Percentiles rank a stretch among this genome's conserved stretches.
Conservation (phyloP, 2,329 filamentous ascomycete species). For the Ophiosphaerella korrae region DNA sequence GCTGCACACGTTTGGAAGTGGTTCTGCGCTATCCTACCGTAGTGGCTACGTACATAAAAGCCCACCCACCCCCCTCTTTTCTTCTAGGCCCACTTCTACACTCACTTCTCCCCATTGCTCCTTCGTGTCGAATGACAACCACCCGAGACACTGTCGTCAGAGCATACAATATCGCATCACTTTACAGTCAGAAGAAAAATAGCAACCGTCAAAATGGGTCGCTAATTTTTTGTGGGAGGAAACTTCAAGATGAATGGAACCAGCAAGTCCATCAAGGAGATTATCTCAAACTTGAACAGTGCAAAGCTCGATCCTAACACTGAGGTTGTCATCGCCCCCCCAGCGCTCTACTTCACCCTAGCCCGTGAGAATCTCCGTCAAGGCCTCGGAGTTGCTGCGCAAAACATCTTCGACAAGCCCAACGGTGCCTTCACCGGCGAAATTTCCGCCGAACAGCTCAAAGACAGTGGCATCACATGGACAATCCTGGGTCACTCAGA, state of each 20-base stretch:
- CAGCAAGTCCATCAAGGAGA: constrained; percentile 84
- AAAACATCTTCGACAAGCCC: constrained; percentile 98
- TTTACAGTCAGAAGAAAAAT: neutral
- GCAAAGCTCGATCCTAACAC: constrained; percentile 77
- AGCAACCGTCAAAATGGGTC: constrained; percentile 72
- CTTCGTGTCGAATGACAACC: no score
- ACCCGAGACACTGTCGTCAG: no score
- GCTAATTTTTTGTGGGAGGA: constrained; percentile 95
- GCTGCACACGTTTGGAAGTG: no score
- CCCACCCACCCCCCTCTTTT: no score
- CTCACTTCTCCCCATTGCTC: no score
- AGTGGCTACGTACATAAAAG: no score
- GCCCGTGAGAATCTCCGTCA: constrained; percentile 77
- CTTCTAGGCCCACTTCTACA: no score
- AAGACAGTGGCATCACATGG: constrained; percentile 88
- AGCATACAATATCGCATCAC: no score
- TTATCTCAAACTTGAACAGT: constrained; percentile 86
- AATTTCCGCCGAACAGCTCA: constrained; percentile 89
- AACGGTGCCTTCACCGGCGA: constrained; percentile 97
- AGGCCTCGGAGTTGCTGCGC: constrained; percentile 83
- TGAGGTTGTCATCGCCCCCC: constrained; percentile 93
- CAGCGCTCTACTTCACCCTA: constrained; percentile 86
- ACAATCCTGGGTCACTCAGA: constrained; percentile 93
- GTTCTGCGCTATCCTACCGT: no score
- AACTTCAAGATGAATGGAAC: constrained; percentile 99